Conservation (phyloP, 139 green algal species). For the Bryopsis sp. region DNA sequence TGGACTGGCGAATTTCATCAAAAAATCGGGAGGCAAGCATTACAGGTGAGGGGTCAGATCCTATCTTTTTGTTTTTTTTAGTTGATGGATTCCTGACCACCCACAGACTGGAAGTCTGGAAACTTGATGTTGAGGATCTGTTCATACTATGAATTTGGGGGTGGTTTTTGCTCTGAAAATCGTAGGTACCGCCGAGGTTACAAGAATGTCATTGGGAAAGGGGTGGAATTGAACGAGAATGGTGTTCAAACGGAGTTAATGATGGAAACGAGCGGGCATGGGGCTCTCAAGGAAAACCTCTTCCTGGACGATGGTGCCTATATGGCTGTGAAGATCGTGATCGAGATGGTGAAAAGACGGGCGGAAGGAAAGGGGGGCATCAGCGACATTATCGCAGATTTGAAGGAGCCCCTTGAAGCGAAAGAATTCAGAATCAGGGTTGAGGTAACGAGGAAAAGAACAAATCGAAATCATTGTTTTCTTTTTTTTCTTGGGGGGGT, state of each 20-base stretch:
- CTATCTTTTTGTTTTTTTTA: too few species aligned
- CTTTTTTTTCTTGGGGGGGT: too few species aligned
- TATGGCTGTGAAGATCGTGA: constrained; percentile 81
- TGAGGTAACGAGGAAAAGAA: too few species aligned
- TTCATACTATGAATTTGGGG: too few species aligned
- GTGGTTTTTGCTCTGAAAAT: too few species aligned
- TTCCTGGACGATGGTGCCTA: constrained; percentile 92
- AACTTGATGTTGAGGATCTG: too few species aligned
- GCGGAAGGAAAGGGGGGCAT: constrained; percentile 45
- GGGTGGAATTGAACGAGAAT: constrained; percentile 65
- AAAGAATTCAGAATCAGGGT: constrained; percentile 31
- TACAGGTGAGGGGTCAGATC: too few species aligned
- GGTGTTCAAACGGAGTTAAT: constrained; percentile 77
- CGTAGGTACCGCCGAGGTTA: constrained; percentile 81
- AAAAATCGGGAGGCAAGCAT: constrained; percentile 63
- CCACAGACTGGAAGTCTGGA: too few species aligned
- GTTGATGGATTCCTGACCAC: too few species aligned
- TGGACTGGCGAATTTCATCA: constrained; percentile 82
- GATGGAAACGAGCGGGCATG: constrained; percentile 95
- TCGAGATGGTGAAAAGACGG: constrained; percentile 54
- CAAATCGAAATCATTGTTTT: too few species aligned
- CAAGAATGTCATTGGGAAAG: constrained; percentile 95
- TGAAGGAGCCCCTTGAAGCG: constrained; percentile 23
- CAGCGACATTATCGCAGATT: constrained; percentile 3
- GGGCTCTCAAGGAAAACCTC: constrained; percentile 86